Base-by-base conservation (phyloP, 164 flowering plant species). In the Platanus orientalis region DNA sequence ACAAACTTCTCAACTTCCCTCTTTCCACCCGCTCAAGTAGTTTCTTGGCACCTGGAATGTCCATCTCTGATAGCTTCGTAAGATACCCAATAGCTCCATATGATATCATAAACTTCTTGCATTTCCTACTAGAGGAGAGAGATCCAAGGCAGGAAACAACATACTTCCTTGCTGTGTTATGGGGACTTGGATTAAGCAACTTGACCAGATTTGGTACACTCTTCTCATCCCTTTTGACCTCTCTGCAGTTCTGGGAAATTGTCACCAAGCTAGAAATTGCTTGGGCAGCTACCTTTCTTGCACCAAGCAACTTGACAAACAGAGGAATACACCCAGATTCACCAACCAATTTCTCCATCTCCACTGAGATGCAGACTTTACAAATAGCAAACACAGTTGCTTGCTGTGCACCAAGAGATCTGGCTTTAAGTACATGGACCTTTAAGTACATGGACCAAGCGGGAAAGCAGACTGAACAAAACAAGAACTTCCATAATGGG, bases 91-190 rank as follows among this genome's bases (percentile, higher is more conserved):
- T n/a, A n/a, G n/a, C n/a, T n/a, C n/a, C n/a, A n/a, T n/a, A n/a
- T n/a, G n/a, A n/a, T n/a, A n/a, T n/a, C n/a, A 87, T 85, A 55
- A 82, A 72, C 75, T 78, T 85, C 82, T 78, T 85, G 58, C 90
- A 85, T 45, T 81, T 83, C 69, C 80, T 81, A 63, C 90, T 82
- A 7, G 84, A 73, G 0, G 89, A 81, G 42, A 88, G 79, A n/a
- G n/a, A n/a, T n/a, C n/a, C n/a, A n/a, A n/a, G n/a, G n/a, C n/a
- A n/a, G n/a, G n/a, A n/a, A n/a, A 85, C 79, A 1, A 90, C 89
- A 39, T 85, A 88, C 56, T 88, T 88, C 61, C 84, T 88, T 5
- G 89, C 89, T 7, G 87, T 81, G 75, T 88, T 88, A 14, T 80
- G 81, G 0, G 82, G 89, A 53, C 78, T 80, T 9, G 89, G 83